Base-by-base conservation (phyloP, 2,329 filamentous ascomycete species). In the Claviceps monticola region DNA sequence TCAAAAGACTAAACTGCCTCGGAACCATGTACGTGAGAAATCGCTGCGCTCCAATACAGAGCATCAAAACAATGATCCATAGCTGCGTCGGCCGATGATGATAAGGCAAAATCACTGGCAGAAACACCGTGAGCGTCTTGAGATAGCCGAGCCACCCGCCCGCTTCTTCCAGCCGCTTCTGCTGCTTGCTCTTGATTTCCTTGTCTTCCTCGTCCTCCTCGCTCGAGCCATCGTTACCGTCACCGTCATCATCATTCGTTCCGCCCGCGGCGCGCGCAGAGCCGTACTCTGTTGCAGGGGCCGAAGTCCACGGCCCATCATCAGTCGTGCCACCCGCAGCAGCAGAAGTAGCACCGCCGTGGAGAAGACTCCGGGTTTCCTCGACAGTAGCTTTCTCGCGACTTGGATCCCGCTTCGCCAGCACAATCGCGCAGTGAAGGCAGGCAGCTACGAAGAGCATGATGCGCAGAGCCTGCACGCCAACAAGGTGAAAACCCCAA, bases 81-180 rank as follows among this genome's bases (percentile, higher is more conserved):
- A 58, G 34, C 38, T 64, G 62, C 7, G 63, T 56, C 26, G 53
- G 55, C 1, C 56, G 56, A 26, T 64, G 56, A 1, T 59, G 56
- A 39, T 54, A 56, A 1, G 63, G 62, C 16, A 62, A 43, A 29
- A 64, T 51, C 26, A 59, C 54, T 1, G 62, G 62, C 0, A 61
- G 37, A 37, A 63, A 63, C 29, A 61, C 54, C 9, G 49, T 19
- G 16, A 62, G 58, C 1, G 58, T 58, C 46, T 53, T 56, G 8
- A 62, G 50, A 41, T 62, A 62, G 0, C 55, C 59, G 4, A 59
- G 17, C 61, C 57, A 60, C 7, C 61, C 61, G 1, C 58, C 59
- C 3, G 53, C 50, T 14, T 59, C 58, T 13, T 57, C 19, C 11
- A 64, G 52, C n/a, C 55, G 56, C 51, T 60, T 55, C 13, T 56